Evolutionary conservation across 225 moss, liverwort and hornwort genomes (phyloP).

Genomic region (Pseudoscleropodium purum): DNA sequence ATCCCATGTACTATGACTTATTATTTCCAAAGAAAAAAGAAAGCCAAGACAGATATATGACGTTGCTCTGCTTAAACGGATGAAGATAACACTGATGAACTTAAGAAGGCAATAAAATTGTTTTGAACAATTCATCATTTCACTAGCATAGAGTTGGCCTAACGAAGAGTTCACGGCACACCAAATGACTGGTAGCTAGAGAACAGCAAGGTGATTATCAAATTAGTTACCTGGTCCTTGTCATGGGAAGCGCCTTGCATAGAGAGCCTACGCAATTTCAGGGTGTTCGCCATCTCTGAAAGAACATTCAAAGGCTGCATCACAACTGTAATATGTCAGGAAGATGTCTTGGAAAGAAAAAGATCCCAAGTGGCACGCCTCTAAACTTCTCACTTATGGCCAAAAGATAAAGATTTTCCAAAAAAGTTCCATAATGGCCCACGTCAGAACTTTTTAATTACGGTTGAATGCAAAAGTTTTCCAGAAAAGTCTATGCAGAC

Average conservation of each 20-base stretch:
- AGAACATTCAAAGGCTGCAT: conserved; percentile 76
- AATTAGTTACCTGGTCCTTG: conserved; percentile 43
- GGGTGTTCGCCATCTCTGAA: conserved; percentile 85
- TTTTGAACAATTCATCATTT: not conserved
- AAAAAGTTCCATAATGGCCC: not conserved
- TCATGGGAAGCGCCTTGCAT: conserved; percentile 77
- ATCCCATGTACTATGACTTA: not conserved
- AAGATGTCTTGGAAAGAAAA: not conserved
- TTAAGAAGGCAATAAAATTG: not conserved
- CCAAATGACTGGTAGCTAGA: not conserved
- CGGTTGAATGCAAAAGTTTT: not conserved
- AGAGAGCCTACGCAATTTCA: conserved; percentile 84
- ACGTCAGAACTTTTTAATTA: not conserved
- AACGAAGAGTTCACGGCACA: not conserved
- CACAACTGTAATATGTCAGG: not conserved
- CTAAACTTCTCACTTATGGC: not conserved
- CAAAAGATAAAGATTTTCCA: not conserved
- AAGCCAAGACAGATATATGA: not conserved
- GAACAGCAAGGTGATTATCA: not conserved
- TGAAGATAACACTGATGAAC: not conserved
- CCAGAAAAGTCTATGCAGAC: not conserved
- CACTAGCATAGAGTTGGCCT: not conserved
- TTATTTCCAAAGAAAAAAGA: not conserved
- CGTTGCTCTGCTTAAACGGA: not conserved
- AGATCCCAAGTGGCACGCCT: not conserved